phyloP scores from a whole-genome alignment of 2,329 filamentous ascomycete genomes.

The Zymoseptoria tritici region DNA sequence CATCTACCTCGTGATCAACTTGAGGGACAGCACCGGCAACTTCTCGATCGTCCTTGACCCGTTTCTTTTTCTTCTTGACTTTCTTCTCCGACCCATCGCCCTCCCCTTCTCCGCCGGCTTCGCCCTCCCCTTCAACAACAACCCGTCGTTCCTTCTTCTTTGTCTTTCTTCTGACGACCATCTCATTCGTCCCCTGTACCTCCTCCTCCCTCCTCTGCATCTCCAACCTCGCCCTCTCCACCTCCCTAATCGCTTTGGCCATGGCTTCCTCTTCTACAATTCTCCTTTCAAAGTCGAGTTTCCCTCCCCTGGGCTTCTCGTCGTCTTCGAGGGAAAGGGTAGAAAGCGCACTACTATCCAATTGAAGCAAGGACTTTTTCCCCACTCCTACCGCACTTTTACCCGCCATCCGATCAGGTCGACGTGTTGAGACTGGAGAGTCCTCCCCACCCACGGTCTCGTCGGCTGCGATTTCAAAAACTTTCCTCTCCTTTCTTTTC shows the following conservation, averaged over 20 bases:
- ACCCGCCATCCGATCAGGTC: conserved; percentile 22
- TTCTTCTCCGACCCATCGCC: conserved; percentile 24
- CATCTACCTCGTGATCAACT: conserved; percentile 8
- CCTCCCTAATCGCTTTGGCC: conserved; percentile 77
- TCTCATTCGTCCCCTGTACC: conserved; percentile 60
- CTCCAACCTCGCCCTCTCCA: conserved; percentile 76
- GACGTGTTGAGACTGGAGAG: too few relatives aligned
- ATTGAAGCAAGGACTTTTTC: conserved; percentile 66
- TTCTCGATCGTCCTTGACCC: conserved; percentile 4
- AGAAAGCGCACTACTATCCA: conserved; percentile 78
- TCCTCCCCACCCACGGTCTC: conserved; percentile 38
- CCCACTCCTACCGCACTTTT: conserved; percentile 24
- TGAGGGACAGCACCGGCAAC: conserved; percentile 13
- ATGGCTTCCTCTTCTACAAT: conserved; percentile 80
- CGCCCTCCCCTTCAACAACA: conserved; percentile 10
- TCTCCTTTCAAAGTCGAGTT: conserved; percentile 56
- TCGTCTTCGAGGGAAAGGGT: conserved; percentile 60
- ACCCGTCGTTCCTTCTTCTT: conserved; percentile 35
- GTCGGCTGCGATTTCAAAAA: conserved; percentile 41
- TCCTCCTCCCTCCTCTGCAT: conserved; percentile 79
- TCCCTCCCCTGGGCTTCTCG: conserved; percentile 17
- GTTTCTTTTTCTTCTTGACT: conserved; percentile 33
- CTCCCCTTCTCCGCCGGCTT: conserved; percentile 11
- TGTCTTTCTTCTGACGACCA: conserved; percentile 53
- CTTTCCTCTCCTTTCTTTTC: conserved; percentile 27